These are phyloP conservation scores for Hemileia vastatrix DNA, from an alignment of 1,284 basidiomycete genomes.

Conservation along the genomic window DNA sequence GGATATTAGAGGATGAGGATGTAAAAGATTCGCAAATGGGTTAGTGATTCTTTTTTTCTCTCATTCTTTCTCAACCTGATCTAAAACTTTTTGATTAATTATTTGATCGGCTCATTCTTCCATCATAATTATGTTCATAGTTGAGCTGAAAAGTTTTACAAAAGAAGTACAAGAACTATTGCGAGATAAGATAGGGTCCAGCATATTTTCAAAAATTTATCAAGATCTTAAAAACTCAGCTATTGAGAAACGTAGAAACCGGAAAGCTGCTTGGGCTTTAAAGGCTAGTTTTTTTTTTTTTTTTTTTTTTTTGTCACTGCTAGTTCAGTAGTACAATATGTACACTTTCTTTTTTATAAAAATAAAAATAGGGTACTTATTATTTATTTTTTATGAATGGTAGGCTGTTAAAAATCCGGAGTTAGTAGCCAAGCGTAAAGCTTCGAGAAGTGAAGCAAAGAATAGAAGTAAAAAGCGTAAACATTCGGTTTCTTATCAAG, in stretches of 20 bases:
- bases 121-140: slow-evolving; percentile 46
- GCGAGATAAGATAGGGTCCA: slow-evolving; percentile 72
- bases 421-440: slow-evolving; percentile 63
- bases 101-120: neutral
- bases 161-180: slow-evolving; percentile 79
- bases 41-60: slow-evolving; percentile 46
- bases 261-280: slow-evolving; percentile 58
- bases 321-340: slow-evolving; percentile 2
- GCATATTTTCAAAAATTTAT: slow-evolving; percentile 67
- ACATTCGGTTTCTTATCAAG: slow-evolving; percentile 38
- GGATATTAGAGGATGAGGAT: slow-evolving; percentile 73
- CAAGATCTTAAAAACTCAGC: slow-evolving; percentile 66
- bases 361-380: neutral
- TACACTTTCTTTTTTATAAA: neutral
- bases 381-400: slow-evolving; percentile 29
- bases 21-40: slow-evolving; percentile 67
- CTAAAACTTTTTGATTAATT: neutral
- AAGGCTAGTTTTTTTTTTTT: slow-evolving; percentile 48
- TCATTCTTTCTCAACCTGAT: neutral
- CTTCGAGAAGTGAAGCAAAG: slow-evolving; percentile 59
- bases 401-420: slow-evolving; percentile 62
- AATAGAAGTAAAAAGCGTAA: slow-evolving; percentile 75
- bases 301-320: slow-evolving; percentile 10
- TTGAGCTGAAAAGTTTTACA: slow-evolving; percentile 70
- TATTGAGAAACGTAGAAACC: slow-evolving; percentile 59